These are phyloP conservation scores for Aspergillus neotritici DNA, from an alignment of 2,329 filamentous ascomycete genomes.

Conservation along the genomic window DNA sequence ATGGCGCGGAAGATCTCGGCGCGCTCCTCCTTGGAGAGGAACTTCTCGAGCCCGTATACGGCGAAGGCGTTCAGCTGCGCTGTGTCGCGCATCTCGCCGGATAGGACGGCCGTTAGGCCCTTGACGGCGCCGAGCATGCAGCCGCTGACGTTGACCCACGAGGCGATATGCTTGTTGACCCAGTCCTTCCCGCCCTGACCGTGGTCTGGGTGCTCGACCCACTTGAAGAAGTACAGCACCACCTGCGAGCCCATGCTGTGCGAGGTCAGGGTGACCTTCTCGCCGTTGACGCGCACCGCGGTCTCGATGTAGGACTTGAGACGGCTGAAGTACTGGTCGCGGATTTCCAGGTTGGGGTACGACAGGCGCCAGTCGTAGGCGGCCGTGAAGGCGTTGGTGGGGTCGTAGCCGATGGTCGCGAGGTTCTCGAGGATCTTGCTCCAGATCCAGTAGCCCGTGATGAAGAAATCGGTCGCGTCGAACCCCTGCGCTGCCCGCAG, in stretches of 20 bases:
- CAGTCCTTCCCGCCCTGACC: constrained; percentile 78
- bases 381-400: constrained; percentile 63
- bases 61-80: constrained; percentile 94
- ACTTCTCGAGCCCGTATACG: constrained; percentile 94
- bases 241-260: constrained; percentile 99
- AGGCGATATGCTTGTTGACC: constrained; percentile 85
- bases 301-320: constrained; percentile 88
- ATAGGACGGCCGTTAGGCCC: constrained; percentile 81
- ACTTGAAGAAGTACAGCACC: constrained; percentile 71
- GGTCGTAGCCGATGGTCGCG: constrained; percentile 92
- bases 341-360: constrained; percentile 79
- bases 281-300: constrained; percentile 63
- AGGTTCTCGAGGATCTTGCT: constrained; percentile 97
- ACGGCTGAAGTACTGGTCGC: constrained; percentile 90
- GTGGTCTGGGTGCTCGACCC: constrained; percentile 71
- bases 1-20: constrained; percentile 93
- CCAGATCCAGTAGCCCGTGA: constrained; percentile 94
- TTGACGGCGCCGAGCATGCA: constrained; percentile 97
- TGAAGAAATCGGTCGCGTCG: constrained; percentile 86
- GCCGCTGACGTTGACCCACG: constrained; percentile 97
- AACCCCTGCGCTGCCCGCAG: constrained; percentile 91
- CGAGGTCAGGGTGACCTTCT: constrained; percentile 79
- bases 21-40: constrained; percentile 81
- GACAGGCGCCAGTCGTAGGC: constrained; percentile 89
- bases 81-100: constrained; percentile 97